These are phyloP conservation scores for Aspergillus neotritici DNA, from an alignment of 2,329 filamentous ascomycete species.

Conservation along the genomic window DNA sequence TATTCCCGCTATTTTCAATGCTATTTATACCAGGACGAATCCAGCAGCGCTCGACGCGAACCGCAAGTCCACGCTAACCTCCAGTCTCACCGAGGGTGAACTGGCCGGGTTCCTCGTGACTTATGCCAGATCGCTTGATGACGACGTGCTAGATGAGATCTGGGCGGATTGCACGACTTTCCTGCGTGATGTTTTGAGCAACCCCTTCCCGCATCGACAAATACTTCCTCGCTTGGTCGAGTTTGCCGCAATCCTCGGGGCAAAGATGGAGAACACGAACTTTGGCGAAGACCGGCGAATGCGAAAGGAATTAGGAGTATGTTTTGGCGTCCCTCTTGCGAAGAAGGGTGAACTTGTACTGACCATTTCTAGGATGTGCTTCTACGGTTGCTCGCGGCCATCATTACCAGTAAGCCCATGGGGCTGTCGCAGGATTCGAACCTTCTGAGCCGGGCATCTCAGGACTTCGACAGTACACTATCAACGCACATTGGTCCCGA, in stretches of 20 bases:
- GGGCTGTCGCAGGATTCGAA: conserved; percentile 59
- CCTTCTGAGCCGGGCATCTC: conserved; percentile 36
- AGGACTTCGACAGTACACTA: conserved; percentile 36
- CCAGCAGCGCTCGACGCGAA: conserved; percentile 69
- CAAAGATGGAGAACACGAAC: conserved; percentile 96
- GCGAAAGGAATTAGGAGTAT: conserved; percentile 79
- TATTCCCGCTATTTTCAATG: conserved; percentile 90
- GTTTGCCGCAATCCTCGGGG: conserved; percentile 81
- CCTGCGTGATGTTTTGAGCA: conserved; percentile 79
- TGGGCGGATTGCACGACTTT: conserved; percentile 94
- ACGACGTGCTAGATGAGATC: conserved; percentile 97
- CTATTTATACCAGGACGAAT: conserved; percentile 91
- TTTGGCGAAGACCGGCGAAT: conserved; percentile 92
- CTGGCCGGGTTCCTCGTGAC: conserved; percentile 84
- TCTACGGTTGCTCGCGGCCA: conserved; percentile 78
- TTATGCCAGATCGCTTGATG: conserved; percentile 83
- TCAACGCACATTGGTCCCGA: conserved; percentile 51
- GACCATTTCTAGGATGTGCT: conserved; percentile 67
- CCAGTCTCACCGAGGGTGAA: conserved; percentile 75
- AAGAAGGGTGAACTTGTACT: conserved; percentile 13
- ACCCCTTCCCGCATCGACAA: conserved; percentile 91
- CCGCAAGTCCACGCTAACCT: conserved; percentile 81
- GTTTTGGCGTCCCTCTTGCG: conserved; percentile 29
- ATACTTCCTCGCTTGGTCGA: conserved; percentile 79
- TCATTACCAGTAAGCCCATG: conserved; percentile 82